phyloP scores from a whole-genome alignment of 805 yeast species.

The Candida sithepensis region DNA sequence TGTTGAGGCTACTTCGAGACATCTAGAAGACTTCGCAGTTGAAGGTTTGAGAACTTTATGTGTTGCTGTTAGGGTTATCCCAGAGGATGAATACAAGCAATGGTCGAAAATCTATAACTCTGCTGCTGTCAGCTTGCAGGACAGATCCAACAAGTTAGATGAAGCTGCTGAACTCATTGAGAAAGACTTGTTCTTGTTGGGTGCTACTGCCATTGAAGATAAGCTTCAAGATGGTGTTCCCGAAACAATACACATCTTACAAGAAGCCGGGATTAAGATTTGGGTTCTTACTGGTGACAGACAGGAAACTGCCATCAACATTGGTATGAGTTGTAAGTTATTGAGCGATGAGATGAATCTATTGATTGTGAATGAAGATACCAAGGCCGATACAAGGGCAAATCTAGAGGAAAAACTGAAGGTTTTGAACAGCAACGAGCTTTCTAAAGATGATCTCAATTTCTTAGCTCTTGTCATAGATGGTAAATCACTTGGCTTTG shows the following conservation, averaged over 20 bases:
- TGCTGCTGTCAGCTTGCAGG: conserved; percentile 78
- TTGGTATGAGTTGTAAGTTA: conserved; percentile 96
- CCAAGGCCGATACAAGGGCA: conserved; percentile 67
- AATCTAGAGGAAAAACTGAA: conserved; percentile 72
- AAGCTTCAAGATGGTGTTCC: conserved; percentile 98
- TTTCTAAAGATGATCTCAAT: conserved; percentile 65
- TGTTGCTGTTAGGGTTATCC: conserved; percentile 77
- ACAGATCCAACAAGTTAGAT: conserved; percentile 75
- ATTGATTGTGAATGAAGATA: conserved; percentile 82
- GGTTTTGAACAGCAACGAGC: conserved; percentile 66
- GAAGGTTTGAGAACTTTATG: conserved; percentile 95
- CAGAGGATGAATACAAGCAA: conserved; percentile 68
- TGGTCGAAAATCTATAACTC: conserved; percentile 69
- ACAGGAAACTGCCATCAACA: conserved; percentile 97
- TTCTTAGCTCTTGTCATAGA: conserved; percentile 89
- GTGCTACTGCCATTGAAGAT: conserved; percentile 98
- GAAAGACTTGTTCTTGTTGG: conserved; percentile 70
- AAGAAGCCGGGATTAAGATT: conserved; percentile 93
- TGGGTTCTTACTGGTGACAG: conserved; percentile 99
- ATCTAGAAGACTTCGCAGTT: conserved; percentile 93
- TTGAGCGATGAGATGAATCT: conserved; percentile 95
- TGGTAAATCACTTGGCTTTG: conserved; percentile 86
- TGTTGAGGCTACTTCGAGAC: conserved; percentile 76
- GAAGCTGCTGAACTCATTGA: conserved; percentile 89
- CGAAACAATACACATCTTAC: conserved; percentile 91